phyloP scores from a whole-genome alignment of 2,329 filamentous ascomycete genomes.

The Microcera coccophila region DNA sequence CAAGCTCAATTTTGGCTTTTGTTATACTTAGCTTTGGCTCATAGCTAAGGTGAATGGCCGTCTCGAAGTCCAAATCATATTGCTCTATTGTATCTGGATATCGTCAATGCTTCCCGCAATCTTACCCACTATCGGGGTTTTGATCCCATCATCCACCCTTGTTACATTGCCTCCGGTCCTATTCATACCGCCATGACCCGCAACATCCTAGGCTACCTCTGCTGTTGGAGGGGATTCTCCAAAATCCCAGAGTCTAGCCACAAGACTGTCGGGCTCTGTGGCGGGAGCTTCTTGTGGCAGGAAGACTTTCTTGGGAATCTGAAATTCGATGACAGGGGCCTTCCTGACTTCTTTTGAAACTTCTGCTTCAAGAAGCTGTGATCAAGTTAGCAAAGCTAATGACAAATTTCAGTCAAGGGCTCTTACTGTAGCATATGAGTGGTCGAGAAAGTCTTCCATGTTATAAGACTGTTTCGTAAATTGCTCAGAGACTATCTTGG shows the following conservation, averaged over 20 bases:
- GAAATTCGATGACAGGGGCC: slow-evolving; percentile 83
- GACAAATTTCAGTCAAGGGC: neutral
- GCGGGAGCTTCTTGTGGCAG: slow-evolving; percentile 47
- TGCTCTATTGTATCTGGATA: too few species aligned
- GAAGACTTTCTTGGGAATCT: slow-evolving; percentile 86
- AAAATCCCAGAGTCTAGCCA: slow-evolving; percentile 62
- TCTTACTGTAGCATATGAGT: slow-evolving; percentile 79
- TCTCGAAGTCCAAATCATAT: too few species aligned
- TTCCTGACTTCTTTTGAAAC: slow-evolving; percentile 80
- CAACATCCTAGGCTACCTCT: slow-evolving; percentile 8
- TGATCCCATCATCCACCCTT: too few species aligned
- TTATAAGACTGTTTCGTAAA: slow-evolving; percentile 96
- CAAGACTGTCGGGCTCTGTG: slow-evolving; percentile 49
- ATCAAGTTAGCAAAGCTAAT: slow-evolving; percentile 29
- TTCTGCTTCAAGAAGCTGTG: slow-evolving; percentile 77
- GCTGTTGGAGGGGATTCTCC: slow-evolving; percentile 12
- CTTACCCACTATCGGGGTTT: too few species aligned
- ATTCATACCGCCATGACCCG: too few species aligned
- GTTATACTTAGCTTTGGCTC: too few species aligned
- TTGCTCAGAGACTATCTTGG: slow-evolving; percentile 91
- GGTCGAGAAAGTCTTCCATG: slow-evolving; percentile 94
- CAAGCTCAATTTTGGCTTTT: too few species aligned
- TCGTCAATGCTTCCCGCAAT: too few species aligned
- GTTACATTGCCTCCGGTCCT: too few species aligned
- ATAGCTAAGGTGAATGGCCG: too few species aligned